Conservation (phyloP, 257 asterid genomes). For the Mentha longifolia region DNA sequence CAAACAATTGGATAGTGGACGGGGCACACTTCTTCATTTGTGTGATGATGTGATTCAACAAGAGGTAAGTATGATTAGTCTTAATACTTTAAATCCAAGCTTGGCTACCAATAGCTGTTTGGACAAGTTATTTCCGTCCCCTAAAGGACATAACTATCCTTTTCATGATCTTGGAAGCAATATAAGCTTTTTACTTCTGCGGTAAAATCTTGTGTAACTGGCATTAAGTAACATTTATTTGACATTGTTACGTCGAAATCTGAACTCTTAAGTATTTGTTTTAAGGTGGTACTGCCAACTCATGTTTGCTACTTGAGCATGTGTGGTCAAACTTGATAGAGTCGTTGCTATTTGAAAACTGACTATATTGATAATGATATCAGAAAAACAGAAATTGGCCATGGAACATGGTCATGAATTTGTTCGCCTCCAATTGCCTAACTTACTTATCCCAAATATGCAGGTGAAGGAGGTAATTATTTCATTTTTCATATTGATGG, state of each 20-base stretch:
- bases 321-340: neutral
- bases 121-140: constrained; percentile 1
- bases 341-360: constrained; percentile 11
- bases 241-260: constrained; percentile 21
- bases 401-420: constrained; percentile 26
- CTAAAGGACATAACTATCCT: neutral
- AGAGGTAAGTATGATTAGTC: constrained; percentile 59
- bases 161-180: constrained; percentile 8
- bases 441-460: constrained; percentile 38
- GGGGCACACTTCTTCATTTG: constrained; percentile 96
- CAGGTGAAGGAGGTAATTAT: constrained; percentile 99
- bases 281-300: constrained; percentile 1
- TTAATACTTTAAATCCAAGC: constrained; percentile 10
- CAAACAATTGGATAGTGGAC: constrained; percentile 97
- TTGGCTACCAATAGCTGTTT: constrained; percentile 6
- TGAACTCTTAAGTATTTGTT: neutral
- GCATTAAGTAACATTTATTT: neutral
- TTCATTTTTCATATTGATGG: constrained; percentile 92
- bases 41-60: constrained; percentile 99
- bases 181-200: constrained; percentile 5
- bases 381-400: constrained; percentile 2
- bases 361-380: constrained; percentile 16
- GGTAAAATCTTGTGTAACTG: constrained; percentile 1
- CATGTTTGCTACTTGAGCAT: constrained; percentile 16
- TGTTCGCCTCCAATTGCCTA: constrained; percentile 26